Base-by-base conservation (phyloP, 306 rosid genomes). In the Vigna reflexopilosa region DNA sequence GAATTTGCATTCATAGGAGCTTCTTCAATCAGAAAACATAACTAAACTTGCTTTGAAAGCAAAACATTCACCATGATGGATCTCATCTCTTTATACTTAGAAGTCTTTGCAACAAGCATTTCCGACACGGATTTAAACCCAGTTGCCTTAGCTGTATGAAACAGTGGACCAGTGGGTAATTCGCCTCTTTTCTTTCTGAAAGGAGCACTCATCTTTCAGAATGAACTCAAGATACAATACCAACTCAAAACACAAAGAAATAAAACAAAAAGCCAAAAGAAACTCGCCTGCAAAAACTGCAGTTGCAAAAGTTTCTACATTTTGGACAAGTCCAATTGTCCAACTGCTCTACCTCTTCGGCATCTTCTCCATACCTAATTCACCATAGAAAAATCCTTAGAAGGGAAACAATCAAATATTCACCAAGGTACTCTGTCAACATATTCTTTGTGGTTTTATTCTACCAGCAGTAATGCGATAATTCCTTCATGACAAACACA, bases 221-320 rank as follows among this genome's bases (percentile, higher is more conserved):
- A 79, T 49, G 40, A 76, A 57, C 51, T 66, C 49, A 40, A 28
- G 42, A 52, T 17, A 30, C 13, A 80, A 17, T 1, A 44, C n/a
- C 42, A 54, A 32, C 38, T 44, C 0, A 47, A 61, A 73, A 56
- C 22, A 34, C 5, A 15, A 70, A 8, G 0, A 56, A 17, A 30
- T 30, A 30, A 30, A 28, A 2, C 5, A 5, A 44, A 13, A 19
- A 77, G 48, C 14, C 14, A 19, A 44, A 16, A 36, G 2, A 26
- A 36, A 50, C 90, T 82, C 80, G 87, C 99, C 69, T 82, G 93
- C 99, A 95, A 16, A 32, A 11, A 73, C 98, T 95, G 59, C 98
- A 93, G 63, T 91, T 93, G 86, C 99, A 95, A 15, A 79, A 56
- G 71, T 86, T 90, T 82, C 85, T 78, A 77, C 99, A 95, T 75